A percentile compares a stretch with the other conserved stretches of the same genome.
Conservation (phyloP, 2,329 filamentous ascomycete species). For the Aschersonia sp. region DNA sequence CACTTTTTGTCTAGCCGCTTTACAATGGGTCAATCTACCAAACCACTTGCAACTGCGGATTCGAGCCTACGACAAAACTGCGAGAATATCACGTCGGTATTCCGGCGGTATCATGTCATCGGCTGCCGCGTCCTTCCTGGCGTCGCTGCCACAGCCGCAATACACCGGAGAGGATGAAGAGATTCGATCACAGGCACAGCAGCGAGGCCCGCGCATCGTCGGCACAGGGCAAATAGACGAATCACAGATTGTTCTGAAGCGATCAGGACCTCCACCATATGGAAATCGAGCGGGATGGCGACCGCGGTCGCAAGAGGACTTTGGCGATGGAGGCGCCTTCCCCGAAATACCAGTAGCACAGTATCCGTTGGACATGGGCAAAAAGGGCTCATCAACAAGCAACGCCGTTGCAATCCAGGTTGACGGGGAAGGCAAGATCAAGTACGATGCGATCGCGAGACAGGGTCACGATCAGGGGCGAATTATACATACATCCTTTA, state of each 20-base stretch:
- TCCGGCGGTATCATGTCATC: slow-evolving; percentile 38
- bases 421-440: slow-evolving; percentile 80
- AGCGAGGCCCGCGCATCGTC: slow-evolving; percentile 71
- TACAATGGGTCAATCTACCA: too few species aligned
- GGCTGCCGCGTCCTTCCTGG: slow-evolving; percentile 57
- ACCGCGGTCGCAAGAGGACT: slow-evolving; percentile 77
- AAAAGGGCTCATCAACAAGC: slow-evolving; percentile 55
- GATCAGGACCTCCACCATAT: slow-evolving; percentile 74
- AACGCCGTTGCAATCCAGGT: slow-evolving; percentile 91
- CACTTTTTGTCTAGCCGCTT: not conserved
- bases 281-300: slow-evolving; percentile 82
- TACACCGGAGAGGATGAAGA: slow-evolving; percentile 87
- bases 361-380: slow-evolving; percentile 90
- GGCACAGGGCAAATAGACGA: slow-evolving; percentile 69
- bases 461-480: slow-evolving; percentile 74
- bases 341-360: slow-evolving; percentile 89
- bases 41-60: not conserved
- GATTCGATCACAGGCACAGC: slow-evolving; percentile 52
- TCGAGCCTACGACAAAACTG: not conserved
- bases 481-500: slow-evolving; percentile 90
- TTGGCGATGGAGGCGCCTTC: slow-evolving; percentile 90
- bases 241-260: slow-evolving; percentile 71
- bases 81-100: slow-evolving; percentile 3
- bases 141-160: slow-evolving; percentile 75
- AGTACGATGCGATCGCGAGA: slow-evolving; percentile 88